Percentiles rank a stretch among this genome's conserved stretches.
phyloP scores from a whole-genome alignment of 2,329 filamentous ascomycete genomes.

The Epichloe sibirici region DNA sequence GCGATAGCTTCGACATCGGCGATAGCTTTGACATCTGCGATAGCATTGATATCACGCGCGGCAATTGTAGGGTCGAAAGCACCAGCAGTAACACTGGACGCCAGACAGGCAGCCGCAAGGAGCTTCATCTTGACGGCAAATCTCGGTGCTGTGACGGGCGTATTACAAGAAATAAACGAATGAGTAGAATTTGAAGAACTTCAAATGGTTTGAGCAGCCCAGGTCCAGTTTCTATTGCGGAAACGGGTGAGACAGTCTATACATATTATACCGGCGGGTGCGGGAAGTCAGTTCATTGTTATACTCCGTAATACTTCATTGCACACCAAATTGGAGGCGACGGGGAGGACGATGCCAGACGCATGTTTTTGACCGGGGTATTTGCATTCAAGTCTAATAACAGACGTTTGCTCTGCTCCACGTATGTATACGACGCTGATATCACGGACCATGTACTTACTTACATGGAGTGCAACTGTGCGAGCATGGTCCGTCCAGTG shows the following conservation, averaged over 20 bases:
- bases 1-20: too few relatives aligned
- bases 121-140: slow-evolving; percentile 1
- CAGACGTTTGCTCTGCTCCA: background rate
- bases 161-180: background rate
- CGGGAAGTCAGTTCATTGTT: background rate
- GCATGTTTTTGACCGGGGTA: background rate
- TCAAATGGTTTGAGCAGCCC: background rate
- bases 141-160: background rate
- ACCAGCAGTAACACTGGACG: slow-evolving; percentile 2
- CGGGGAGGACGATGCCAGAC: background rate
- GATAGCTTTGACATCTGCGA: too few relatives aligned
- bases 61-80: background rate
- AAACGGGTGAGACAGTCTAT: background rate
- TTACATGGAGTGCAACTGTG: background rate
- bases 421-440: background rate
- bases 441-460: background rate
- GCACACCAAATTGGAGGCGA: background rate
- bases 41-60: background rate
- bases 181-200: slow-evolving; percentile 3
- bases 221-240: background rate
- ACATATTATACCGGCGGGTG: background rate
- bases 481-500: background rate
- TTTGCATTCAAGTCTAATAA: background rate
- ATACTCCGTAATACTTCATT: background rate
- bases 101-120: slow-evolving; percentile 3